Evolutionary conservation across 345 rosid genomes (phyloP).

Genomic region (Citrus unshiu): DNA sequence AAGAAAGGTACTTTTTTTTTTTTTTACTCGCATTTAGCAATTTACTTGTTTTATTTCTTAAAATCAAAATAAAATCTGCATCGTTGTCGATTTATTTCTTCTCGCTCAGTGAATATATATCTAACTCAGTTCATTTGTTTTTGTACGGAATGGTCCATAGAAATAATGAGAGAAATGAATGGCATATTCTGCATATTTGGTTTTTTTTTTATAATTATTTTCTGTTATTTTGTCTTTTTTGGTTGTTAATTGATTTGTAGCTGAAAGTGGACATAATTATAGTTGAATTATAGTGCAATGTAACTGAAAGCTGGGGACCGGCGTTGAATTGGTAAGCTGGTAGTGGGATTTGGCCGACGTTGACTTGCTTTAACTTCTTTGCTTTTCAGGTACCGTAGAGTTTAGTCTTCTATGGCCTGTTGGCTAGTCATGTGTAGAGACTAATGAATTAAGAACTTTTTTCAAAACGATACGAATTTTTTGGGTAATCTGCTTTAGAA

Average conservation of each 20-base stretch:
- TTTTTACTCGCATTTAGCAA: neutral
- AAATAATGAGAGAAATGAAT: neutral
- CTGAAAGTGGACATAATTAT: neutral
- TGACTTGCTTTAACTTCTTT: neutral
- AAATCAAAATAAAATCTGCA: no score
- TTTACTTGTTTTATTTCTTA: no score
- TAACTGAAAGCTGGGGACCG: neutral
- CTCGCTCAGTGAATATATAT: neutral
- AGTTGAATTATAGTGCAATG: neutral
- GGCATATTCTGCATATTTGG: neutral
- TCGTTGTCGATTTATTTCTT: no score
- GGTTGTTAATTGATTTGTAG: neutral
- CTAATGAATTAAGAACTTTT: no score
- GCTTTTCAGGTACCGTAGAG: no score
- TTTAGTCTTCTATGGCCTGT: neutral
- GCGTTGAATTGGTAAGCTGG: neutral
- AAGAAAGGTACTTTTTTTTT: neutral
- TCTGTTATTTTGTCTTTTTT: neutral
- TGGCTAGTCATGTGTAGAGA: neutral
- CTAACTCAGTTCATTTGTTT: neutral
- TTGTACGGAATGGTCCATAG: neutral
- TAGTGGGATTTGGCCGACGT: neutral
- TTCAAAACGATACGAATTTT: no score
- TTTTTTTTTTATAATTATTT: neutral
- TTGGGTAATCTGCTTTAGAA: neutral